phyloP scores from a whole-genome alignment of 805 yeast genomes.

The Candida ponderosae region DNA sequence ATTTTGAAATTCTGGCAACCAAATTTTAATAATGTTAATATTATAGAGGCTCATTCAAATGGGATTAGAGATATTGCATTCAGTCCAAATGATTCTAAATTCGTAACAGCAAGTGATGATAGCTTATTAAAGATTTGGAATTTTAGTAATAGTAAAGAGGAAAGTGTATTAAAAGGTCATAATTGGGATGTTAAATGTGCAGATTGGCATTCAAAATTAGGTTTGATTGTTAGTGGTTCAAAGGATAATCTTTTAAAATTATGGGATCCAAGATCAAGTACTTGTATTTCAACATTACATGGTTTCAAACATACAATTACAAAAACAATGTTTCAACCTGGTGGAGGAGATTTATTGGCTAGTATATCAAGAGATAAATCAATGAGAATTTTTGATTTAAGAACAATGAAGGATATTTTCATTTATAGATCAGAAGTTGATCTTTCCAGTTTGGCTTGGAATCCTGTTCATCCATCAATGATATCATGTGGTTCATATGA shows the following conservation, averaged over 20 bases:
- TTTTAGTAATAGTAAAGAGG: constrained; percentile 82
- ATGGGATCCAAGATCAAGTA: constrained; percentile 90
- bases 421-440: constrained; percentile 80
- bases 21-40: constrained; percentile 91
- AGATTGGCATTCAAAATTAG: constrained; percentile 92
- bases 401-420: constrained; percentile 73
- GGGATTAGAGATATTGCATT: constrained; percentile 83
- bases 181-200: constrained; percentile 98
- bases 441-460: constrained; percentile 83
- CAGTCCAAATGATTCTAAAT: constrained; percentile 84
- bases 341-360: constrained; percentile 67
- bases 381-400: constrained; percentile 77
- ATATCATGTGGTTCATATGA: constrained; percentile 83
- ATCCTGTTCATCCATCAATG: constrained; percentile 76
- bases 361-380: constrained; percentile 87
- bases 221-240: constrained; percentile 86
- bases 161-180: constrained; percentile 76
- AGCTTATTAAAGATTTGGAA: constrained; percentile 89
- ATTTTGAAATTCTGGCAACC: constrained; percentile 95
- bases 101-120: constrained; percentile 93
- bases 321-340: constrained; percentile 77
- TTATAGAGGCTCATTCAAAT: constrained; percentile 67
- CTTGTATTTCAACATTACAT: constrained; percentile 71
- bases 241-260: constrained; percentile 88
- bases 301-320: constrained; percentile 95